phyloP scores from a whole-genome alignment of 345 rosid species.

The Brassica juncea region DNA sequence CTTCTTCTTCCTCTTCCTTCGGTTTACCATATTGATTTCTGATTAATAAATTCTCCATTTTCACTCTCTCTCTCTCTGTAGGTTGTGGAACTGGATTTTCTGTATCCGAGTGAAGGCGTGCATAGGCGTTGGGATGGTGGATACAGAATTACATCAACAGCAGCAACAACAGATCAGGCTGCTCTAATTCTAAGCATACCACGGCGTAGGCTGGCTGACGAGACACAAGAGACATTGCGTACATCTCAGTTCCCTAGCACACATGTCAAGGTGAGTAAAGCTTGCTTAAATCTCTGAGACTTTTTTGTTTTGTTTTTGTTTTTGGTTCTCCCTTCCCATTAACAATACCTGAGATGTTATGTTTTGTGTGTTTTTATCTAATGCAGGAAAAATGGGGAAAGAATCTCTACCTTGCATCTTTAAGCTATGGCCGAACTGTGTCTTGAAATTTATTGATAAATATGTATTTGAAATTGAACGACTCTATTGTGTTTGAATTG shows the following conservation, averaged over 20 bases:
- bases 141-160: constrained; percentile 89
- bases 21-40: background rate
- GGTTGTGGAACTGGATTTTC: constrained; percentile 99
- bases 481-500: constrained; percentile 33
- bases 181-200: constrained; percentile 91
- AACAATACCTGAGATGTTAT: background rate
- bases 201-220: constrained; percentile 72
- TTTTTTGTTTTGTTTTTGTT: background rate
- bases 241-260: constrained; percentile 94
- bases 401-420: constrained; percentile 73
- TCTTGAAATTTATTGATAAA: constrained; percentile 44
- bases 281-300: background rate
- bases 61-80: constrained; percentile 20
- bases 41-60: background rate
- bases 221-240: constrained; percentile 96
- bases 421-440: constrained; percentile 80
- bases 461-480: background rate
- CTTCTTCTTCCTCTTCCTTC: background rate
- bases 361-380: background rate
- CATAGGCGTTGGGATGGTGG: constrained; percentile 96
- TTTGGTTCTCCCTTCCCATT: background rate
- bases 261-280: constrained; percentile 77
- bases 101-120: constrained; percentile 98
- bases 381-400: constrained; percentile 88
- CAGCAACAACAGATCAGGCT: constrained; percentile 91